Evolutionary conservation across 805 yeast genomes (phyloP).

Genomic region (Kodamaea restingae): DNA sequence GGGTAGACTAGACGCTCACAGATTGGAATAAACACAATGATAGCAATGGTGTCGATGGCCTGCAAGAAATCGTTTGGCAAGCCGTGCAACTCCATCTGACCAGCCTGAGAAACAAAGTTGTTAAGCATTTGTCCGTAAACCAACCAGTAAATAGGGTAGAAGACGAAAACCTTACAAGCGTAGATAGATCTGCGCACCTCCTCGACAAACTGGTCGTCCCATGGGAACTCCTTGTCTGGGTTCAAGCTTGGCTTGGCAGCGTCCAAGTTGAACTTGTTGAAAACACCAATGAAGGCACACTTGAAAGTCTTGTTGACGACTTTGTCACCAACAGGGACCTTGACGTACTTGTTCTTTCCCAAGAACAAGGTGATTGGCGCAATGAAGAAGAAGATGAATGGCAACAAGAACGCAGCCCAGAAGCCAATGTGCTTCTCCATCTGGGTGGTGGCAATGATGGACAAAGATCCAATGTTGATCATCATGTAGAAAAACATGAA

Average conservation of each 20-base stretch:
- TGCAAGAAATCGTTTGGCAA: slow-evolving; percentile 78
- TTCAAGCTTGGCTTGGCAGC: slow-evolving; percentile 56
- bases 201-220: slow-evolving; percentile 71
- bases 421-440: slow-evolving; percentile 62
- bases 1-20: slow-evolving; percentile 55
- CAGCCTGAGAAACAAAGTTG: slow-evolving; percentile 72
- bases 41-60: slow-evolving; percentile 70
- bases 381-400: slow-evolving; percentile 55
- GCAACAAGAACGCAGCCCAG: slow-evolving; percentile 73
- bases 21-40: slow-evolving; percentile 74
- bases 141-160: slow-evolving; percentile 72
- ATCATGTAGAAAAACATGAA: slow-evolving; percentile 74
- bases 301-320: slow-evolving; percentile 53
- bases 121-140: slow-evolving; percentile 68
- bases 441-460: slow-evolving; percentile 74
- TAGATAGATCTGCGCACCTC: slow-evolving; percentile 61
- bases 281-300: slow-evolving; percentile 38
- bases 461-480: slow-evolving; percentile 71
- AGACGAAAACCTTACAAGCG: slow-evolving; percentile 71
- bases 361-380: slow-evolving; percentile 47
- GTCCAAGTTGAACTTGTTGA: slow-evolving; percentile 47
- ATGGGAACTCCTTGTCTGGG: slow-evolving; percentile 45
- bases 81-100: slow-evolving; percentile 68
- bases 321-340: slow-evolving; percentile 58
- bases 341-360: slow-evolving; percentile 56